Base-by-base conservation (phyloP, 441 rosid genomes). In the Erodium chrysanthum region DNA sequence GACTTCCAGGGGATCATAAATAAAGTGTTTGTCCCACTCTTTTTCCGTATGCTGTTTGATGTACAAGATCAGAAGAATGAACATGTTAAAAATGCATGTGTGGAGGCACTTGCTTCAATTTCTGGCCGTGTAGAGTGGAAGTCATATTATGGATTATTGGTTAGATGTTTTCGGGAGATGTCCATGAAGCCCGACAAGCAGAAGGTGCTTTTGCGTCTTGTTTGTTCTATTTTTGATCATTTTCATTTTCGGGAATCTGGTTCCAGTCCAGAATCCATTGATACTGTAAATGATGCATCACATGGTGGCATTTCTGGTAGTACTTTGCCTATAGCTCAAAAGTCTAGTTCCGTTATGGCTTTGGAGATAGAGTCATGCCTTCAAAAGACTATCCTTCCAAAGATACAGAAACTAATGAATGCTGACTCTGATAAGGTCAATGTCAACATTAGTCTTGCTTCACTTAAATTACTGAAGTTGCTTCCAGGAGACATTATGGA, bases 401-500 rank as follows among this genome's bases (percentile, higher is more conserved):
- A 84, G 83, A 75, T 92, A 66, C 90, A 85, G 73, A 87, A 86
- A 48, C 72, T 86, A 65, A 75, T 90, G 80, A 73, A 79, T 75
- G 77, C 78, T 71, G 94, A 83, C 77, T 76, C 88, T 68, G 93
- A 85, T 63, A 87, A 84, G 77, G 81, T 86, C 63, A 84, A 86
- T 75, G 95, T 90, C 54, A 81, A 80, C 70, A 77, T 88, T 74
- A 82, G 79, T 67, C 83, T 89, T 67, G 96, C 92, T 70, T 83
- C 82, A 31, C 81, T 95, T 75, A 95, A 92, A 86, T 81, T 95
- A 66, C 80, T 95, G 60, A 95, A 95, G 86, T 83, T 92, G 70
- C 97, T 95, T 68, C 96, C 97, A 0, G 87, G 79, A 65, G 97
- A 88, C 68, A 79, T 78, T 63, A 78, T 95, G 90, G 88, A 92